Conservation (phyloP, 331 rosid genomes). For the Rosa hybrid region DNA sequence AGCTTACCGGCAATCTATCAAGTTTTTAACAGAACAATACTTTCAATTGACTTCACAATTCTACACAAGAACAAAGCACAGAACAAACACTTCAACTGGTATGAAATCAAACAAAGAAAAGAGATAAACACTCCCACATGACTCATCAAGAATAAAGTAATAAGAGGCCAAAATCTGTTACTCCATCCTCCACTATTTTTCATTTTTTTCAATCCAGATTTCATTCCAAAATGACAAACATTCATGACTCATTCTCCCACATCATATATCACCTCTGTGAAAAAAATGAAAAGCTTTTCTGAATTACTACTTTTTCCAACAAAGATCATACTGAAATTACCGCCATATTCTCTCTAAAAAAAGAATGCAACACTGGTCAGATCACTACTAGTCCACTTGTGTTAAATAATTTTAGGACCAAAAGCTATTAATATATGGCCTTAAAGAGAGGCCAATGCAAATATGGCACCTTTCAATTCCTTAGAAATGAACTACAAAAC, state of each 20-base stretch:
- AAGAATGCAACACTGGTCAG: conserved; percentile 69
- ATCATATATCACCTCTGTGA: conserved; percentile 41
- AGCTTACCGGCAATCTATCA: too few relatives aligned
- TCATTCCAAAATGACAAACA: conserved; percentile 35
- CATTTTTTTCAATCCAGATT: background rate
- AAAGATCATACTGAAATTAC: conserved; percentile 33
- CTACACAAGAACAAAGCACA: too few relatives aligned
- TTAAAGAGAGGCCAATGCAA: conserved; percentile 95
- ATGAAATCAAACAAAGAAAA: conserved; percentile 5
- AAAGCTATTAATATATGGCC: conserved; percentile 87
- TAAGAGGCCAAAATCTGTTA: conserved; percentile 1
- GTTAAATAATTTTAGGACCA: conserved; percentile 95
- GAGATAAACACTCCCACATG: conserved; percentile 54
- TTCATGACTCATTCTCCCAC: conserved; percentile 39
- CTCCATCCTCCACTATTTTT: conserved; percentile 2
- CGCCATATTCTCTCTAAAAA: conserved; percentile 19
- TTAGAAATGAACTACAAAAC: conserved; percentile 36
- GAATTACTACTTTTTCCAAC: conserved; percentile 31
- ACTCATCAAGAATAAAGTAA: conserved; percentile 13
- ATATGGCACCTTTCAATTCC: conserved; percentile 94
- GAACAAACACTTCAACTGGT: too few relatives aligned
- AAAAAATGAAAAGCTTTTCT: conserved; percentile 18
- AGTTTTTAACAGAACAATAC: too few relatives aligned
- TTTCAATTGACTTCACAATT: too few relatives aligned
- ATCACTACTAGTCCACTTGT: conserved; percentile 93